These are phyloP conservation scores for Daldinia childiae DNA, from an alignment of 495 filamentous ascomycete genomes.

Conservation along the genomic window DNA sequence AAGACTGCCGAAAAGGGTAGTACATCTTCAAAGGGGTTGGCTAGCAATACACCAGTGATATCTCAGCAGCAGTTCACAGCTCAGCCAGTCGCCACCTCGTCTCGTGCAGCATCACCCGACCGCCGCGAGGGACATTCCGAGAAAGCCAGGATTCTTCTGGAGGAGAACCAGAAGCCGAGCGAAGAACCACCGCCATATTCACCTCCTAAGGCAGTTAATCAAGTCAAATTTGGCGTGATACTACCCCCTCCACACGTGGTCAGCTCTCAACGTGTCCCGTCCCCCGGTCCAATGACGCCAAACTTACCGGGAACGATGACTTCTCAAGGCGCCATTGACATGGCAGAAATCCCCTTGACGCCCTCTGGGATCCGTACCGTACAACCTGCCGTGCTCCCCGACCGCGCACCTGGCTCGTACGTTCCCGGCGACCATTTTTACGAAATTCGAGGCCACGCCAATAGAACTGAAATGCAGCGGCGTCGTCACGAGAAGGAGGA, in stretches of 20 bases:
- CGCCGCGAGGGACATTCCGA: conserved; percentile 45
- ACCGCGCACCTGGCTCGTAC: conserved; percentile 50
- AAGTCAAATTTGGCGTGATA: conserved; percentile 52
- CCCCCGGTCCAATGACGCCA: conserved; percentile 55
- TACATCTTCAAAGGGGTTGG: conserved; percentile 33
- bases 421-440: conserved; percentile 50
- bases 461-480: conserved; percentile 59
- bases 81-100: conserved; percentile 20
- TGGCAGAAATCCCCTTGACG: conserved; percentile 53
- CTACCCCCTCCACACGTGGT: conserved; percentile 50
- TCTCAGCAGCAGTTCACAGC: conserved; percentile 22
- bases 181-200: conserved; percentile 58
- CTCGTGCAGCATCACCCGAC: conserved; percentile 18
- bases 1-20: conserved; percentile 44
- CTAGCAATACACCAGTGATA: conserved; percentile 26
- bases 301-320: conserved; percentile 57
- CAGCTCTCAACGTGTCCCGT: conserved; percentile 53
- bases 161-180: conserved; percentile 42
- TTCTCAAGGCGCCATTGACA: conserved; percentile 55
- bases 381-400: conserved; percentile 45
- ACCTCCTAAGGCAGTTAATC: conserved; percentile 45
- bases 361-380: conserved; percentile 38
- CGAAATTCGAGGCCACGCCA: conserved; percentile 43
- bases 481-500: conserved; percentile 72
- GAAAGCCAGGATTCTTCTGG: conserved; percentile 50